Evolutionary conservation across 768 basidiomycete genomes (phyloP), one percentile per base, ranked within the genome.

Genomic region (Rubroboletus pulcherrimus): DNA sequence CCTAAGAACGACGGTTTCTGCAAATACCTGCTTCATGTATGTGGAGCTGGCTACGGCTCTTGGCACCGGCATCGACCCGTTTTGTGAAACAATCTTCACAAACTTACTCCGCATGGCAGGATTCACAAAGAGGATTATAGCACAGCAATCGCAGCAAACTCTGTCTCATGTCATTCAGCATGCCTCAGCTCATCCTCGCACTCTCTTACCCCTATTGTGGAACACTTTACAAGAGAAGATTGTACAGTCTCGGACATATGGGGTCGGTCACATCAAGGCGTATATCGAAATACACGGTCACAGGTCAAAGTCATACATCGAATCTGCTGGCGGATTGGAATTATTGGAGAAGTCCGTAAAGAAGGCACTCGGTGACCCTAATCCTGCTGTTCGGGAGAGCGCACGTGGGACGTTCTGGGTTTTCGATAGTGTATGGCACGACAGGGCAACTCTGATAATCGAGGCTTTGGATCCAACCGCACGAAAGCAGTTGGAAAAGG

Each of bases 81-180:
- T 89, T 64, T 87, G 86, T 66, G 97, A 98, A 47, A 69, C 77
- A 2, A 66, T 97, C 4, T 77, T 93, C 55, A 80, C 81, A n/a
- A 81, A 87, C 64, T 80, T 95, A 12, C 77, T 95, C 40, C 86
- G 85, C 58, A 89, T 98, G 90, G 84, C 90, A 30, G 86, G 85
- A 8, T 85, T 91, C 52, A 98, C 95, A 33, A 99, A 99, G 74
- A 96, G 95, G 70, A 85, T 98, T 46, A 82, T 85, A 24, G 92
- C 89, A 5, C 86, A 92, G 53, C 87, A 87, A 56, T 91, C 95
- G 1, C 97, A 98, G 68, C 75, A 79, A 2, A 77, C 84, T 1
- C 80, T 91, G 9, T 77, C 79, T 2, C 72, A 77, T n/a, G 75
- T 98, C 55, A 82, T 98, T 19, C 77, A 76, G 1, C 72, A 88